phyloP scores from a whole-genome alignment of 2,329 filamentous ascomycete species.

The Rhynchosporium graminicola region DNA sequence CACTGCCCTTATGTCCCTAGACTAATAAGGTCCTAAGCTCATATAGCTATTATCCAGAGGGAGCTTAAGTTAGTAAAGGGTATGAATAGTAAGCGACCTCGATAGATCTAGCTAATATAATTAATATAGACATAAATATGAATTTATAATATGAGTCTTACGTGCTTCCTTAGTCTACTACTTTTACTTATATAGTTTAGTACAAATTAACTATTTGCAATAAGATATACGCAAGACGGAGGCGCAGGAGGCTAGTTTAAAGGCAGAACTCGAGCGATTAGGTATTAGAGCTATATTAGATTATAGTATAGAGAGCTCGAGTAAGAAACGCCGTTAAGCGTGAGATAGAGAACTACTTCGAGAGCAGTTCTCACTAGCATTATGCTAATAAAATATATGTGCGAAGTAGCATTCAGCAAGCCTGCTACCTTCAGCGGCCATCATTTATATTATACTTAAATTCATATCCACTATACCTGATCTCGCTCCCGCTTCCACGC shows the following conservation, averaged over 20 bases:
- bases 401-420: background rate
- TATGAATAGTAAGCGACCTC: background rate
- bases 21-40: background rate
- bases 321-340: background rate
- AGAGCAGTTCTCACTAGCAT: background rate
- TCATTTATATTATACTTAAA: constrained; percentile 1
- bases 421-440: background rate
- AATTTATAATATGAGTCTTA: background rate
- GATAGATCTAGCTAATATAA: background rate
- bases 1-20: background rate
- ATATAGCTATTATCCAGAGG: background rate
- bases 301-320: background rate
- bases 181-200: background rate
- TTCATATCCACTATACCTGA: background rate
- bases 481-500: background rate
- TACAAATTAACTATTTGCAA: background rate
- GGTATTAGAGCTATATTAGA: too few relatives aligned
- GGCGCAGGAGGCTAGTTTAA: too few relatives aligned
- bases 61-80: background rate
- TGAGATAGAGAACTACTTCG: background rate
- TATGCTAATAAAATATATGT: background rate
- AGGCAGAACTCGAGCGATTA: too few relatives aligned
- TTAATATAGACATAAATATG: background rate
- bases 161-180: constrained; percentile 3
- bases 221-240: background rate